phyloP scores from a whole-genome alignment of 768 basidiomycete genomes.

The Termitomyces sp. region DNA sequence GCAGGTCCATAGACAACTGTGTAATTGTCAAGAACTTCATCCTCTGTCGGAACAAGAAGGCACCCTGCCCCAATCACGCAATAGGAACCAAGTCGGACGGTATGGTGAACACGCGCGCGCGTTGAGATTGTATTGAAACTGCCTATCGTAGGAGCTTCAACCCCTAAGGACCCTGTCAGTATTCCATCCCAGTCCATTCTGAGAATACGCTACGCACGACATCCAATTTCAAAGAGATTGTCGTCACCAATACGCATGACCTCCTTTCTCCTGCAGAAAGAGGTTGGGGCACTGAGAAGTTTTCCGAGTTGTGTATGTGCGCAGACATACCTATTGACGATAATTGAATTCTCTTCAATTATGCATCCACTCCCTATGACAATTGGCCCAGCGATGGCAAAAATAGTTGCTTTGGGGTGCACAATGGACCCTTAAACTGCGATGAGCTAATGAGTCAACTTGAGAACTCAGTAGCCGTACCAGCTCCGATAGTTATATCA shows the following conservation, averaged over 20 bases:
- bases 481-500: slow-evolving; percentile 87
- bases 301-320: background rate
- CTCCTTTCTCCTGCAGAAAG: slow-evolving; percentile 52
- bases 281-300: background rate
- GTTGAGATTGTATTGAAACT: slow-evolving; percentile 84
- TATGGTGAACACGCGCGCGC: slow-evolving; percentile 77
- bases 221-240: slow-evolving; percentile 92
- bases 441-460: background rate
- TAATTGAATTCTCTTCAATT: slow-evolving; percentile 85
- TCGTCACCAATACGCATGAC: slow-evolving; percentile 92
- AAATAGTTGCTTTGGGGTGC: slow-evolving; percentile 91
- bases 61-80: slow-evolving; percentile 83
- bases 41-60: slow-evolving; percentile 71
- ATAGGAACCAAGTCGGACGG: slow-evolving; percentile 69
- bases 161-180: slow-evolving; percentile 40
- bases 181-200: background rate
- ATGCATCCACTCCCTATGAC: slow-evolving; percentile 85
- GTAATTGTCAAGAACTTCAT: slow-evolving; percentile 75
- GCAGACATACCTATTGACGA: slow-evolving; percentile 80
- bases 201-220: slow-evolving; percentile 51
- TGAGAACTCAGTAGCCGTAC: slow-evolving; percentile 23
- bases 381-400: slow-evolving; percentile 87
- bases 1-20: slow-evolving; percentile 79
- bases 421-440: slow-evolving; percentile 64
- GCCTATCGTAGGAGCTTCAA: slow-evolving; percentile 83